phyloP scores from a whole-genome alignment of 2,329 filamentous ascomycete species.

The Leptographium wingfieldii region DNA sequence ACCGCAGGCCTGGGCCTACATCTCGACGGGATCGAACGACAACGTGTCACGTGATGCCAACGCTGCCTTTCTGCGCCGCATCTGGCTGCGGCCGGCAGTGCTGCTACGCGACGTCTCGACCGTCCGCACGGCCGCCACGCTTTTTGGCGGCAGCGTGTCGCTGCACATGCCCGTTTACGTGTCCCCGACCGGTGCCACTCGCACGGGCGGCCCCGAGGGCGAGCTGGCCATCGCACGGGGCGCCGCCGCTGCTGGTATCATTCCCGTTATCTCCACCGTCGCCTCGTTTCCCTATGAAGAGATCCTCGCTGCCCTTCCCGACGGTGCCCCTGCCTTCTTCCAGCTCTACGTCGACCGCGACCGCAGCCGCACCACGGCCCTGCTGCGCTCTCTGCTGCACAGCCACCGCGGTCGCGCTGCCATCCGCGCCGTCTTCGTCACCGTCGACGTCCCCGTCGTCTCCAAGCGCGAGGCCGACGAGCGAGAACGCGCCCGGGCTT shows the following conservation, averaged over 20 bases:
- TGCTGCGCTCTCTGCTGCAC: slow-evolving; percentile 6
- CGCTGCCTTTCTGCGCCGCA: slow-evolving; percentile 32
- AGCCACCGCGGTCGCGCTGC: slow-evolving; percentile 32
- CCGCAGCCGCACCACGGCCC: slow-evolving; percentile 1
- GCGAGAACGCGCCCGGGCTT: slow-evolving; percentile 16
- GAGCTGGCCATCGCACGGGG: slow-evolving; percentile 38
- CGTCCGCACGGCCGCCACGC: slow-evolving; percentile 24
- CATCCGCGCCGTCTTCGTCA: slow-evolving; percentile 30
- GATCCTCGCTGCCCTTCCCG: slow-evolving; percentile 10
- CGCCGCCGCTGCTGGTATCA: slow-evolving; percentile 31
- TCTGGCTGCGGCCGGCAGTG: slow-evolving; percentile 39
- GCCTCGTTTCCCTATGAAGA: slow-evolving; percentile 12
- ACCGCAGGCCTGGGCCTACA: slow-evolving; percentile 41
- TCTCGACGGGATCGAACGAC: slow-evolving; percentile 40
- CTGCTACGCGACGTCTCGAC: slow-evolving; percentile 29
- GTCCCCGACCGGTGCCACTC: slow-evolving; percentile 36
- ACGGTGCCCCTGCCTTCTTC: slow-evolving; percentile 18
- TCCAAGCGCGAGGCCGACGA: slow-evolving; percentile 47
- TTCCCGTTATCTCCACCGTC: slow-evolving; percentile 19
- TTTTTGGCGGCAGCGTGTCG: slow-evolving; percentile 20
- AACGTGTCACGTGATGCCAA: slow-evolving; percentile 36
- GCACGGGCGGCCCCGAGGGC: slow-evolving; percentile 36
- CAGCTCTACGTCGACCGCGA: slow-evolving; percentile 13
- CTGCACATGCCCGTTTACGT: slow-evolving; percentile 33
- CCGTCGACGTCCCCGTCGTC: slow-evolving; percentile 41